Evolutionary conservation across 179 eudicot species (phyloP), one percentile per base, ranked within the genome.

Genomic region (Corrigiola litoralis): DNA sequence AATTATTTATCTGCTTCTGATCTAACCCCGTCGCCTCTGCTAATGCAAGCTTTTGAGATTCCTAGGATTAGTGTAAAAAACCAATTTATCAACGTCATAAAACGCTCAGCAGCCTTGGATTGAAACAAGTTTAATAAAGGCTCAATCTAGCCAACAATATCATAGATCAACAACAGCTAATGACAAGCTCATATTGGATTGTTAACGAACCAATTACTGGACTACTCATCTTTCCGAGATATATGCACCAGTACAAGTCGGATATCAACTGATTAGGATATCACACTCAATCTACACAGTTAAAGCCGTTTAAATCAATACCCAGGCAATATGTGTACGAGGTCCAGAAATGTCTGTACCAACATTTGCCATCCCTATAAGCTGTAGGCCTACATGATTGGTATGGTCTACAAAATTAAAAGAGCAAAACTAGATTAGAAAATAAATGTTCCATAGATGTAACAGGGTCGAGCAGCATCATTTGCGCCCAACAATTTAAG

Each of bases 1-100:
- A 89, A 66, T 89, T 89, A 86, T 89, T 89, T 72, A 92, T 92
- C 62, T 92, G 98, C 82, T 92, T 92, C 67, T 85, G 96, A 56
- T 92, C 98, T 47, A 92, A 68, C 8, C 98, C 98, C 0, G 98
- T 92, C 0, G 90, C 72, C 37, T 92, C 95, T 0, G 96, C 96
- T 8, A 92, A 70, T 9, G 96, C 95, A 53, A 90, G 75, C 78
- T 90, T 92, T 80, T 92, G 95, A 0, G 96, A 78, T 58, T 92
- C 98, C 98, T 92, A 74, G 73, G 14, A 44, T 29, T 27, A 4
- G 28, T n/a, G 24, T 13, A 8, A 32, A 1, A 20, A 42, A 17
- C 16, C 5, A 14, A 24, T 6, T 29, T 0, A 40, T 40, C n/a
- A 40, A n/a, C 44, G n/a, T n/a, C n/a, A n/a, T n/a, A n/a, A n/a